Conservation (phyloP, 257 asterid genomes). For the Fraxinus excelsior region DNA sequence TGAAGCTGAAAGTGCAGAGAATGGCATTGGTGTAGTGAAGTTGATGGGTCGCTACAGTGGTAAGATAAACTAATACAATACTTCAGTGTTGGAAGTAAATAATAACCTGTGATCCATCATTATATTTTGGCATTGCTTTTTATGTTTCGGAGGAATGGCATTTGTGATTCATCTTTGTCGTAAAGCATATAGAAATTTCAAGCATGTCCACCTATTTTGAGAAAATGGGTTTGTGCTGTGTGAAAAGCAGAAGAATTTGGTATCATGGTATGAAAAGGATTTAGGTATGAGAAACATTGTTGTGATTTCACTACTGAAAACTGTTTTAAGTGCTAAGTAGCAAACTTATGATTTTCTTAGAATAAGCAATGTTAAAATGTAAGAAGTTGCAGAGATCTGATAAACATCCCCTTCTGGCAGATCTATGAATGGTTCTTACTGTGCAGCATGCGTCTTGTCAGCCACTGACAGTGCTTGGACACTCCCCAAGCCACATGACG, state of each 20-base stretch:
- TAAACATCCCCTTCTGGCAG: not conserved
- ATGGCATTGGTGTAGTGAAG: slow-evolving; percentile 75
- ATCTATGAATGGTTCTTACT: not conserved
- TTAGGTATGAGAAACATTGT: not conserved
- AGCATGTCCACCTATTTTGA: not conserved
- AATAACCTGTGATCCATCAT: not conserved
- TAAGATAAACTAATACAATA: slow-evolving; percentile 26
- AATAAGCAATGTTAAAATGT: not conserved
- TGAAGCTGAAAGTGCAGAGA: slow-evolving; percentile 79
- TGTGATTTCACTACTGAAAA: not conserved
- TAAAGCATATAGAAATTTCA: not conserved
- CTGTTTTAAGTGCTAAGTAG: no score
- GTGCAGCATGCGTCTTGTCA: not conserved
- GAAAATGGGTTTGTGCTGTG: not conserved
- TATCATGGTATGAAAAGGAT: not conserved
- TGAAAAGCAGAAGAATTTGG: not conserved
- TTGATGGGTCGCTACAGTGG: slow-evolving; percentile 79
- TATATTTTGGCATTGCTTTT: not conserved
- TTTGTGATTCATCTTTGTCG: slow-evolving; percentile 17
- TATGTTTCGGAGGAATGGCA: not conserved
- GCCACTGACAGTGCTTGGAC: no score
- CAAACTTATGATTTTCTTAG: not conserved
- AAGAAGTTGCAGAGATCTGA: not conserved
- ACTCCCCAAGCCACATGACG: no score
- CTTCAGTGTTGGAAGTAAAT: not conserved